Conservation (phyloP, 441 rosid genomes). For the Syzygium syzygioides region DNA sequence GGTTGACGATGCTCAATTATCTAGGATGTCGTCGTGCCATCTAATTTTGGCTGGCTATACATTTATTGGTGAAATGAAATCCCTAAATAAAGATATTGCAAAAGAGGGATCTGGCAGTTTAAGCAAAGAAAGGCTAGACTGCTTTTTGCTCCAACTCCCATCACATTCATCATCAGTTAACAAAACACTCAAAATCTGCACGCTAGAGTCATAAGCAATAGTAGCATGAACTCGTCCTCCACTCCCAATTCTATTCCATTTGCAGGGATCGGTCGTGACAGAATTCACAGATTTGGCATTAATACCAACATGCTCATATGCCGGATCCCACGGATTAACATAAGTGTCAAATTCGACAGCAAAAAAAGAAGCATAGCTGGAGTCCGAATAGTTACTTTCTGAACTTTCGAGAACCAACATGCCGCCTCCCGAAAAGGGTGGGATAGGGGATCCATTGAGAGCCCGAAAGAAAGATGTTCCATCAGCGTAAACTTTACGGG, state of each 20-base stretch:
- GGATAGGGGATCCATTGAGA: background rate
- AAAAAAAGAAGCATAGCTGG: background rate
- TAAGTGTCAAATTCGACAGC: background rate
- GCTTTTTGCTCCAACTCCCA: background rate
- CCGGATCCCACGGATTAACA: background rate
- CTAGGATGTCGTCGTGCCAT: too few species aligned
- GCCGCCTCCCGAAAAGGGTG: background rate
- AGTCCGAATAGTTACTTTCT: background rate
- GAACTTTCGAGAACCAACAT: background rate
- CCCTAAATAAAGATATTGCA: background rate
- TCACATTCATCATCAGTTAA: background rate
- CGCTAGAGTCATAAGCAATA: background rate
- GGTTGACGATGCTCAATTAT: too few species aligned
- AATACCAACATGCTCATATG: background rate
- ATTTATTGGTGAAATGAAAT: background rate
- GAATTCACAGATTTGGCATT: background rate
- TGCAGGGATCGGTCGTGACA: background rate
- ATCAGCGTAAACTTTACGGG: background rate
- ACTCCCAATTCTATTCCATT: background rate
- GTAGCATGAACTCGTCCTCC: background rate
- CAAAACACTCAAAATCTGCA: background rate
- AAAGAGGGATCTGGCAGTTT: background rate
- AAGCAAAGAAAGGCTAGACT: background rate
- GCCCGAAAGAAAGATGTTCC: conserved; percentile 2
- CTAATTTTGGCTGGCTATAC: too few species aligned